These are phyloP conservation scores for Malassezia equina DNA, from an alignment of 1,284 basidiomycete species.

Conservation along the genomic window DNA sequence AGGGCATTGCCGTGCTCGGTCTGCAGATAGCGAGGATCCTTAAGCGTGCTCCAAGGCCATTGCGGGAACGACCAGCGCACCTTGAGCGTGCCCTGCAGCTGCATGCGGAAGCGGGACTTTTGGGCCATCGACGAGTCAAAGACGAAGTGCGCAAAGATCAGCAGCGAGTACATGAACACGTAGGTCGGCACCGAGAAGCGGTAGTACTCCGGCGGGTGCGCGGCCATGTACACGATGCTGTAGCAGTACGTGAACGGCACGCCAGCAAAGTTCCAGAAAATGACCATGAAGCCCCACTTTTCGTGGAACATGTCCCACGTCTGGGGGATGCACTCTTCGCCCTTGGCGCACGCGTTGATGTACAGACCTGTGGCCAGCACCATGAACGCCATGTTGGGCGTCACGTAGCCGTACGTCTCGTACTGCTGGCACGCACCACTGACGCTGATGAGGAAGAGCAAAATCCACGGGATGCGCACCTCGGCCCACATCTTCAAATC, in stretches of 20 bases:
- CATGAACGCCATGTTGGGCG: conserved; percentile 95
- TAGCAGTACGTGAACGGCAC: conserved; percentile 58
- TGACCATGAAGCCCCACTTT: conserved; percentile 49
- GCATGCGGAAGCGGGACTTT: conserved; percentile 96
- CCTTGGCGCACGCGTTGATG: conserved; percentile 71
- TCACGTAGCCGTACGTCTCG: conserved; percentile 70
- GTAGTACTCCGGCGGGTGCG: conserved; percentile 80
- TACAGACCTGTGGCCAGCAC: conserved; percentile 89
- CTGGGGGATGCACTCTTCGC: conserved; percentile 84
- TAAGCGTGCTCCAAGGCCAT: conserved; percentile 71
- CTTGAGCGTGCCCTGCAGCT: conserved; percentile 72
- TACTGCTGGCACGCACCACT: conserved; percentile 94
- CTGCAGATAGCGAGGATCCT: conserved; percentile 83
- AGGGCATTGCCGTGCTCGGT: conserved; percentile 88
- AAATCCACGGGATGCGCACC: conserved; percentile 92
- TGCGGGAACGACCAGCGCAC: conserved; percentile 76
- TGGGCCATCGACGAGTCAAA: conserved; percentile 94
- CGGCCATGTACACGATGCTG: conserved; percentile 93
- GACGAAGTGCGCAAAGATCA: conserved; percentile 32
- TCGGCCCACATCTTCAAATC: conserved; percentile 99
- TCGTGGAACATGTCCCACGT: conserved; percentile 61
- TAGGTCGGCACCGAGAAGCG: conserved; percentile 70
- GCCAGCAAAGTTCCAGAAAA: conserved; percentile 74
- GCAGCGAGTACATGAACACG: conserved; percentile 50
- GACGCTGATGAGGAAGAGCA: conserved; percentile 83